phyloP scores from a whole-genome alignment of 345 rosid species.

The Aethionema arabicum region DNA sequence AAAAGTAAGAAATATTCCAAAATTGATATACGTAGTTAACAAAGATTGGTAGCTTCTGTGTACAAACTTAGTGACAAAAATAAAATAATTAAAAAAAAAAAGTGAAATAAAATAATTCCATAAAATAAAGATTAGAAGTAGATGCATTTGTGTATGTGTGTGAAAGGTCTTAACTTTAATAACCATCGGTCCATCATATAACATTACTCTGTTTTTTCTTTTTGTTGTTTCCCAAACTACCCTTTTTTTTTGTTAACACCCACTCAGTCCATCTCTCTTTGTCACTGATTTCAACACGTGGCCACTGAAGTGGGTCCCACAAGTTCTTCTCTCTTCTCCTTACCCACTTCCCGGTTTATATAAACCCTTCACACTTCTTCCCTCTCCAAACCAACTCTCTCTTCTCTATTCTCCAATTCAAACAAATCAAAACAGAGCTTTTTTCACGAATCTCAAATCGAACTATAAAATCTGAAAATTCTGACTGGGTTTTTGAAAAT shows the following conservation, averaged over 20 bases:
- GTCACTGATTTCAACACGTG: constrained; percentile 38
- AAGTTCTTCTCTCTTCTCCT: neutral
- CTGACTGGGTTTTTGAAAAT: neutral
- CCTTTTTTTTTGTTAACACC: constrained; percentile 6
- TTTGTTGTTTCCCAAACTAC: constrained; percentile 13
- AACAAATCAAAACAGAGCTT: constrained; percentile 24
- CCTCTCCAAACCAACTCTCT: constrained; percentile 37
- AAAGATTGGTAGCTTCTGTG: constrained; percentile 8
- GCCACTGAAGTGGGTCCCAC: constrained; percentile 21
- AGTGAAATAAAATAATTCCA: too few species aligned
- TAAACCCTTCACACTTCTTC: constrained; percentile 34
- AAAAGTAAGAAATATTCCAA: too few species aligned
- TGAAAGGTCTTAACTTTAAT: constrained; percentile 28
- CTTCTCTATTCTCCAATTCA: constrained; percentile 13
- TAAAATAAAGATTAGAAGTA: constrained; percentile 21
- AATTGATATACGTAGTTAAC: too few species aligned
- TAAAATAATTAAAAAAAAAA: neutral
- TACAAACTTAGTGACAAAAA: constrained; percentile 22
- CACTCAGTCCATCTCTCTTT: constrained; percentile 24
- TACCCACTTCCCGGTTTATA: constrained; percentile 34
- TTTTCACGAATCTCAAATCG: constrained; percentile 2
- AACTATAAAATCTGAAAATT: constrained; percentile 23
- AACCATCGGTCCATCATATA: neutral
- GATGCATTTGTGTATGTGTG: constrained; percentile 32
- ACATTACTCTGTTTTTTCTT: constrained; percentile 14